A percentile compares a stretch with the other conserved stretches of the same genome.
These are phyloP conservation scores for Asterophora lycoperdoides DNA, from an alignment of 768 basidiomycete genomes.

Conservation along the genomic window DNA sequence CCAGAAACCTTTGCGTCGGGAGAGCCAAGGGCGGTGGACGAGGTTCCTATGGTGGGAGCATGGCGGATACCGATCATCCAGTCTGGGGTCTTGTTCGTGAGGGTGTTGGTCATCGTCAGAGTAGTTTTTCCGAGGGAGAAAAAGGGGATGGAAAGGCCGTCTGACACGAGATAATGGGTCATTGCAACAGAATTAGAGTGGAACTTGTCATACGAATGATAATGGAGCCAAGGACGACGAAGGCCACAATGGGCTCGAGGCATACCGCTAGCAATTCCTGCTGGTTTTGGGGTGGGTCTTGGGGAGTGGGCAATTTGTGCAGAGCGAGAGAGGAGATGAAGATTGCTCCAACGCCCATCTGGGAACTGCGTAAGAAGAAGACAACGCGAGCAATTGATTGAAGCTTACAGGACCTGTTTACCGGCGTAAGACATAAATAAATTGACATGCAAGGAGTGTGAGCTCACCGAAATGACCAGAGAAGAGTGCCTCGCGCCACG, in stretches of 20 bases:
- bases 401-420: slow-evolving; percentile 48
- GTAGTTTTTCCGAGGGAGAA: slow-evolving; percentile 18
- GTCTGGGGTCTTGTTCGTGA: slow-evolving; percentile 12
- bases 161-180: slow-evolving; percentile 3
- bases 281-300: slow-evolving; percentile 58
- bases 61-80: slow-evolving; percentile 12
- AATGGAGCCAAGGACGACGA: slow-evolving; percentile 84
- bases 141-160: slow-evolving; percentile 18
- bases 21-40: background rate
- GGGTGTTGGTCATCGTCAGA: slow-evolving; percentile 10
- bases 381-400: background rate
- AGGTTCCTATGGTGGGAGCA: background rate
- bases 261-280: slow-evolving; percentile 68
- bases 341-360: slow-evolving; percentile 92
- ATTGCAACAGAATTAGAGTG: background rate
- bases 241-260: slow-evolving; percentile 82
- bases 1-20: too few relatives aligned
- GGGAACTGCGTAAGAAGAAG: slow-evolving; percentile 3
- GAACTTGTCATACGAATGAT: slow-evolving; percentile 56
- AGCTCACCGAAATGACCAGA: slow-evolving; percentile 81
- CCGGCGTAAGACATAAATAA: background rate
- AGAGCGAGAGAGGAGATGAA: slow-evolving; percentile 81
- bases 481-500: slow-evolving; percentile 85
- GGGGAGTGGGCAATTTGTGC: slow-evolving; percentile 53
- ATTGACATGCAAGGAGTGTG: background rate